Conservation (phyloP, 768 basidiomycete genomes). For the Pulveroboletus sp. region DNA sequence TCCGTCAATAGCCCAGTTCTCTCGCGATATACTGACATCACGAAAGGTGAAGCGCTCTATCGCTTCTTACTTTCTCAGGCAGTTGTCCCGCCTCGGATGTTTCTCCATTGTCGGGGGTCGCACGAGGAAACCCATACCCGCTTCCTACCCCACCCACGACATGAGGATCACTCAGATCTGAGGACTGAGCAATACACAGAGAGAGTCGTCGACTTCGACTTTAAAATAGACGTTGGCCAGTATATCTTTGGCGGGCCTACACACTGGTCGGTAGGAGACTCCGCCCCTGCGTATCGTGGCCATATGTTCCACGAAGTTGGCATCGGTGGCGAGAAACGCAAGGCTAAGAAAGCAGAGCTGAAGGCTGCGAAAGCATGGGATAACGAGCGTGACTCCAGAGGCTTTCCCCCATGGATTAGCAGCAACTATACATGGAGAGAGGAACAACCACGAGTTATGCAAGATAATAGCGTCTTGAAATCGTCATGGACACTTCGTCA, state of each 20-base stretch:
- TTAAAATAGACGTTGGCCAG: conserved; percentile 51
- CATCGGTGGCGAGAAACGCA: conserved; percentile 31
- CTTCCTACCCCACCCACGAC: conserved; percentile 34
- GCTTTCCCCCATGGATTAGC: conserved; percentile 49
- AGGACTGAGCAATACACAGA: conserved; percentile 52
- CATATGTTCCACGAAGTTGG: conserved; percentile 57
- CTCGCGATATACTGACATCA: conserved; percentile 1
- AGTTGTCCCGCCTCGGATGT: conserved; percentile 38
- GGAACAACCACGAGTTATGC: conserved; percentile 26
- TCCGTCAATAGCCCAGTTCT: conserved; percentile 14
- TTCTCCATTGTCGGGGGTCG: conserved; percentile 48
- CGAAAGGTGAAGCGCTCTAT: conserved; percentile 63
- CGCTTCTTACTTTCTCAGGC: conserved; percentile 65
- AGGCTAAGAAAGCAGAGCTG: conserved; percentile 39
- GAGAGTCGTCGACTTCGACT: conserved; percentile 64
- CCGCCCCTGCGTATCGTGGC: conserved; percentile 61
- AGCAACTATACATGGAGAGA: conserved; percentile 31
- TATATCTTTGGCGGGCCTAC: conserved; percentile 36
- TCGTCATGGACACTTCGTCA: conserved; percentile 61
- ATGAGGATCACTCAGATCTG: conserved; percentile 31
- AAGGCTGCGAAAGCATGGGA: conserved; percentile 44
- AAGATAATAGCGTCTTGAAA: conserved; percentile 30
- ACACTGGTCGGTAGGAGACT: conserved; percentile 62
- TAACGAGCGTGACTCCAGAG: conserved; percentile 39
- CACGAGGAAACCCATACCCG: conserved; percentile 52